Conservation (phyloP, 257 asterid genomes). For the Marsdenia floribunda region DNA sequence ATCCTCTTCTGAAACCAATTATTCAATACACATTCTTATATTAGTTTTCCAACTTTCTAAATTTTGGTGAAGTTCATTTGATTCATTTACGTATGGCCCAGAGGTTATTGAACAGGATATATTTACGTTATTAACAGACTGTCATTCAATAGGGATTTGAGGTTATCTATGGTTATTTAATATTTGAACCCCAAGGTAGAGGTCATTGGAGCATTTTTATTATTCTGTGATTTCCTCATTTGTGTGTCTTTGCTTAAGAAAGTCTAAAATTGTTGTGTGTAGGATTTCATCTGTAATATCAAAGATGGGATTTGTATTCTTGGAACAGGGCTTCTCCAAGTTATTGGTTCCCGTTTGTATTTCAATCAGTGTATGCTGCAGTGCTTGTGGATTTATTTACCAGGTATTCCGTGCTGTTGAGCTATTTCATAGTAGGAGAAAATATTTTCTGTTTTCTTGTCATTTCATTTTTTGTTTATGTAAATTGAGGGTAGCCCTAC, state of each 20-base stretch:
- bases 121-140: not conserved
- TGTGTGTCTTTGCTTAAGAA: not conserved
- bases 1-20: not conserved
- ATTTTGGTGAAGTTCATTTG: not conserved
- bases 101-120: not conserved
- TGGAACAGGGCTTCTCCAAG: conserved; percentile 89
- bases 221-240: not conserved
- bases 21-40: not conserved
- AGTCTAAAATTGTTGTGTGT: conserved; percentile 20
- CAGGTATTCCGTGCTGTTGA: conserved; percentile 49
- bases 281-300: conserved; percentile 92
- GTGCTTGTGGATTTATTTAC: conserved; percentile 81
- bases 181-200: not conserved
- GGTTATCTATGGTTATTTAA: not conserved
- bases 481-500: not conserved
- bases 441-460: not conserved
- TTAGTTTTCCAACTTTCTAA: not conserved
- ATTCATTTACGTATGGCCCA: not conserved
- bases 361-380: conserved; percentile 72
- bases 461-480: not conserved
- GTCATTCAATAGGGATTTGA: not conserved
- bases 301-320: conserved; percentile 85
- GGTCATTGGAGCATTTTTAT: not conserved
- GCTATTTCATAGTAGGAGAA: not conserved
- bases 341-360: conserved; percentile 72